Evolutionary conservation across 2,329 filamentous ascomycete species (phyloP), one percentile per base, ranked within the genome.

Genomic region (Microdochium nivale): DNA sequence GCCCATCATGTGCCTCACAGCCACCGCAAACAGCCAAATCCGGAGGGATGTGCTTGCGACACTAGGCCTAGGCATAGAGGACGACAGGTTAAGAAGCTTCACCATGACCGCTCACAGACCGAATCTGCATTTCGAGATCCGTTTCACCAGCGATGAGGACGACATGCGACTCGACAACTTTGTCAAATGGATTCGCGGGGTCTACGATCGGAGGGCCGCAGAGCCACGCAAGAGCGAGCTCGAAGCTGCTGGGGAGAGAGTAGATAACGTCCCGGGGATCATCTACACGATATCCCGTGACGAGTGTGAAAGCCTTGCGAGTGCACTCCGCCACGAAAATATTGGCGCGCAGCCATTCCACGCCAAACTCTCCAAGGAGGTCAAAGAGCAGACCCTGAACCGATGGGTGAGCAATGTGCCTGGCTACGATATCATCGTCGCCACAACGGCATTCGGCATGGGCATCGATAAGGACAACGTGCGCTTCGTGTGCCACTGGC

Each of bases 381-480:
- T 80, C 52, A 90, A 90, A 62, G 84, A 87, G 58, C 80, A 87
- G 53, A 86, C 86, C 1, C 74, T 91, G 3, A 69, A 77, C 16
- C 78, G 79, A 19, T 92, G 88, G 88, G 83, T 90, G 47, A 76
- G 78, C 51, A 87, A 89, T 64, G 79, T 81, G 51, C 76, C 79
- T 25, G 87, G 87, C 1, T 96, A 94, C 69, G 90, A 94, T 65
- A 83, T 97, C 48, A 92, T 97, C 54, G 90, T 96, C 25, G 92
- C 92, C 1, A 97, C 92, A 0, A 97, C 90, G 1, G 92, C 92
- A 0, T 97, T 97, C 62, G 92, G 92, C 2, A 97, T 97, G 92
- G 92, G 92, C 25, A 96, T 97, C 57, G 91, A 97, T 68, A 96
- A 96, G 67, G 84, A 94, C 50, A 87, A 95, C 59, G 92, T 97